Conservation (phyloP, 371 early-diverging fungal genomes). For the Syncephalastrum sp. region DNA sequence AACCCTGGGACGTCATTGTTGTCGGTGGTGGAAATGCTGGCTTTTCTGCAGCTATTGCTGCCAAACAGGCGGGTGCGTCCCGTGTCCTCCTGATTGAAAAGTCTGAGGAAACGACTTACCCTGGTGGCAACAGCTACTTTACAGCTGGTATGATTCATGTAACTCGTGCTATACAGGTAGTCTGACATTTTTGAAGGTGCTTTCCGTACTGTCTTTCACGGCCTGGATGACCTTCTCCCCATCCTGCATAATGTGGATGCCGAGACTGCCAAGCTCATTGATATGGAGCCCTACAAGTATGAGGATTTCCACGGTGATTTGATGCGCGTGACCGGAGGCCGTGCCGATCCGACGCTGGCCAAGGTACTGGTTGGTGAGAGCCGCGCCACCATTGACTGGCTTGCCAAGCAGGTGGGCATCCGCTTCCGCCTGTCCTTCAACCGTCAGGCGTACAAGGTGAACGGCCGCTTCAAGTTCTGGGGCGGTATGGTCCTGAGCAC, state of each 20-base stretch:
- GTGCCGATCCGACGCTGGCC: constrained; percentile 16
- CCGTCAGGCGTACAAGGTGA: constrained; percentile 22
- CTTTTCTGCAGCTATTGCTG: constrained; percentile 17
- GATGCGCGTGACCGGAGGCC: constrained; percentile 18
- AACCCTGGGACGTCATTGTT: constrained; percentile 13
- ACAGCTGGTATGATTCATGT: constrained; percentile 14
- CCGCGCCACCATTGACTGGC: constrained; percentile 15
- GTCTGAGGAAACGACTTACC: constrained; percentile 10
- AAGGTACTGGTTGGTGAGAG: constrained; percentile 10
- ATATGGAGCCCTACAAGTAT: constrained; percentile 21
- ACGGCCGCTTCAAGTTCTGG: constrained; percentile 22
- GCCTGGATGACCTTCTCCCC: constrained; percentile 18
- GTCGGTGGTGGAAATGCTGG: constrained; percentile 23
- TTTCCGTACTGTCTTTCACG: constrained; percentile 17
- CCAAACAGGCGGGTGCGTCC: constrained; percentile 19
- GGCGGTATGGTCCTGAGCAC: constrained; percentile 18
- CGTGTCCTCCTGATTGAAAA: constrained; percentile 22
- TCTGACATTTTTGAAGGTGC: constrained; percentile 10
- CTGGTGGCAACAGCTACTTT: constrained; percentile 19
- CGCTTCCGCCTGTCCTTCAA: constrained; percentile 16
- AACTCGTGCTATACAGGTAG: not conserved
- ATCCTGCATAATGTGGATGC: constrained; percentile 15
- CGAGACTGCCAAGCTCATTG: constrained; percentile 13
- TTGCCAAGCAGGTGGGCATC: constrained; percentile 11
- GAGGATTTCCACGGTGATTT: constrained; percentile 15